Evolutionary conservation across 352 stramenopile genomes (phyloP), one percentile per base, ranked within the genome.

Genomic region (Vaucheria bursata): DNA sequence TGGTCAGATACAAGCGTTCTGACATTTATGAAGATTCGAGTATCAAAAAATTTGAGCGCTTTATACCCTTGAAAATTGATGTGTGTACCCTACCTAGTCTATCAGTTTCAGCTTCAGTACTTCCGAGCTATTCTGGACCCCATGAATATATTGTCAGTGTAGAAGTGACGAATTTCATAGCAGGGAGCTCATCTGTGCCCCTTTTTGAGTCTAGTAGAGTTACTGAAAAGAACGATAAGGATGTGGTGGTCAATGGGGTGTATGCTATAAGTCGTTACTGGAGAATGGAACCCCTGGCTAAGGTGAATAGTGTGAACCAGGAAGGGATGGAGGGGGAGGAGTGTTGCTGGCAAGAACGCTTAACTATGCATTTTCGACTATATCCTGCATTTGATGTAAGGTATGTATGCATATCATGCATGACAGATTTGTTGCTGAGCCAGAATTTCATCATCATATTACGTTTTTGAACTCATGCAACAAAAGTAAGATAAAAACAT

Each of bases 341-440:
- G n/a, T 64, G 72, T 49, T 38, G 67, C 4, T 84, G 78, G 78
- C 78, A 84, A 53, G 78, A 84, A 49, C 73, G 78, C 31, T 33
- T 80, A 6, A 83, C 78, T n/a, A 68, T 84, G n/a, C 78, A 84
- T 71, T 84, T 78, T 72, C 78, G 78, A 1, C 72, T 84, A 6
- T 73, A 52, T 49, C 78, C 78, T 4, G 31, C 40, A 31, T 18
- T 67, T 45, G 74, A 25, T 25, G n/a, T n/a, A n/a, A n/a, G n/a
- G n/a, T n/a, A n/a, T n/a, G n/a, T n/a, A n/a, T n/a, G 77, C 79
- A 12, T 71, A 38, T 7, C 25, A 34, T 67, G 64, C 18, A 7
- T 64, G 40, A 73, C 25, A 74, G 71, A n/a, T 25, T 0, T 25
- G n/a, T 4, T 18, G 4, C 39, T 45, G 33, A 71, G 68, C 3